phyloP scores from a whole-genome alignment of 495 filamentous ascomycete genomes.

The Collariella sp. region DNA sequence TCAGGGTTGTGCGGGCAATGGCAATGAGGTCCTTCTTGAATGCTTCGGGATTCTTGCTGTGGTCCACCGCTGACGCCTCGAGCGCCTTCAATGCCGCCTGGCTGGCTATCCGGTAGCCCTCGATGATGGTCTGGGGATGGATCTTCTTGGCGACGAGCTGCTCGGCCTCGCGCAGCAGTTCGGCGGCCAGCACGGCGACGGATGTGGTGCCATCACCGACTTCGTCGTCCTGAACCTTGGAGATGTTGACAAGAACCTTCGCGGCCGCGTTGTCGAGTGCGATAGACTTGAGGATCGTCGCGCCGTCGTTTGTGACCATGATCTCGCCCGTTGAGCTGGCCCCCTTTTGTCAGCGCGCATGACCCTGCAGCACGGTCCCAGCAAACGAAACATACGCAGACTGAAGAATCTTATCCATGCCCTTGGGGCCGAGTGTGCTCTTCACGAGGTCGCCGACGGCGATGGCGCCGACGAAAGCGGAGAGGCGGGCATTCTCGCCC shows the following conservation, averaged over 20 bases:
- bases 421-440: constrained; percentile 93
- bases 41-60: constrained; percentile 68
- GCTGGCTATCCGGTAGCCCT: constrained; percentile 95
- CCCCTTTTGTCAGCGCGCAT: constrained; percentile 14
- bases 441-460: constrained; percentile 96
- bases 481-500: constrained; percentile 97
- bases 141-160: constrained; percentile 95
- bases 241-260: constrained; percentile 97
- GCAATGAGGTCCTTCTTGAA: constrained; percentile 85
- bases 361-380: background rate
- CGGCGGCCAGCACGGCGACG: constrained; percentile 87
- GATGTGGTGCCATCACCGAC: constrained; percentile 86
- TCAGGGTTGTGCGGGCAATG: constrained; percentile 93
- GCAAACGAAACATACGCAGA: constrained; percentile 61
- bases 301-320: constrained; percentile 97
- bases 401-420: constrained; percentile 99
- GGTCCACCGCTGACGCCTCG: constrained; percentile 75
- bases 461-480: constrained; percentile 94
- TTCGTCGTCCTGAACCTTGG: constrained; percentile 98
- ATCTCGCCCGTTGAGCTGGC: constrained; percentile 87
- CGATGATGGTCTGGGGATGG: constrained; percentile 98
- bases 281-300: constrained; percentile 95
- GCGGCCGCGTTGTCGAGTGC: constrained; percentile 98
- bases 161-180: constrained; percentile 92
- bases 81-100: constrained; percentile 76